Evolutionary conservation across 2,329 filamentous ascomycete genomes (phyloP).

Genomic region (Clonostachys sp.): DNA sequence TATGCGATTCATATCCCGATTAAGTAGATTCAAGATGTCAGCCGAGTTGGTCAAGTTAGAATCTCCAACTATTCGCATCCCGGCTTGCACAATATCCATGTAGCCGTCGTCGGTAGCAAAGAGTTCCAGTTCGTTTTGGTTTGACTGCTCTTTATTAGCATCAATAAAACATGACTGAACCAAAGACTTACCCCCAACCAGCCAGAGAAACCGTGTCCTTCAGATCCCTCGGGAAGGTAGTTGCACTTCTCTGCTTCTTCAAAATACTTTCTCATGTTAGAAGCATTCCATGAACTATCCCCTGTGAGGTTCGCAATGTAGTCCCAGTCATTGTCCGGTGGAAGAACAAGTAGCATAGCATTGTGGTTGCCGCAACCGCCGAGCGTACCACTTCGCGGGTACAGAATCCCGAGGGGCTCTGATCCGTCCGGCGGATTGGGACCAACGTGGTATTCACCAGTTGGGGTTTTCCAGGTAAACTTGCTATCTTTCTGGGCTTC

Average conservation of each 20-base stretch:
- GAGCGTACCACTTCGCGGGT: slow-evolving; percentile 15
- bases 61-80: background rate
- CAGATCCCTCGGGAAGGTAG: slow-evolving; percentile 27
- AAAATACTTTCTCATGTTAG: slow-evolving; percentile 44
- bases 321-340: slow-evolving; percentile 43
- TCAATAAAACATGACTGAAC: background rate
- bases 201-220: slow-evolving; percentile 43
- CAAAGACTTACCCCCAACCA: slow-evolving; percentile 22
- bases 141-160: background rate
- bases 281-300: slow-evolving; percentile 40
- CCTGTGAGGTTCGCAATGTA: slow-evolving; percentile 42
- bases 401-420: slow-evolving; percentile 18
- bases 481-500: no score
- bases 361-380: slow-evolving; percentile 26
- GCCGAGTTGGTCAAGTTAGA: background rate
- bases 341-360: slow-evolving; percentile 39
- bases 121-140: background rate
- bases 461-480: no score
- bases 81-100: background rate
- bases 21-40: background rate
- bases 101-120: background rate
- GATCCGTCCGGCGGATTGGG: no score
- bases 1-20: background rate
- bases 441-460: no score
- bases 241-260: slow-evolving; percentile 37